Base-by-base conservation (phyloP, 2,329 filamentous ascomycete genomes). In the Penicillium hordei region DNA sequence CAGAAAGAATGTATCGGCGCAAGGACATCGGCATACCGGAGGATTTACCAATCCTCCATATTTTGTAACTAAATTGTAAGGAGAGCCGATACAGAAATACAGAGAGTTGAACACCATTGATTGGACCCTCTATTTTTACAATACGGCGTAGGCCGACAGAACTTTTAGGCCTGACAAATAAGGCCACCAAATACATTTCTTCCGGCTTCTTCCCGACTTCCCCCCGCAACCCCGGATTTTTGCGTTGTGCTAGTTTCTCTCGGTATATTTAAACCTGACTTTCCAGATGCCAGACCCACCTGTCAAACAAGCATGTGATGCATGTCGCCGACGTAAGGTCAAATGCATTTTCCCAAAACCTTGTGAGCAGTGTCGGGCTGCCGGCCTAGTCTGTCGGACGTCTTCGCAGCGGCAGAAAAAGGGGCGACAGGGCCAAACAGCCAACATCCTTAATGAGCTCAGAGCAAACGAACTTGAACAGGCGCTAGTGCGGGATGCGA, bases 301-400 rank as follows among this genome's bases (percentile, higher is more conserved):
- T 3, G 45, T 53, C 10, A 61, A 61, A 9, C 61, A 56, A 33
- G 66, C 66, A 36, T 68, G 66, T 56, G 66, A 68, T 48, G 66
- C 62, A 25, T 68, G 66, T 55, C 63, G 66, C 13, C 65, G 66
- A 8, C 63, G 66, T 15, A 68, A 68, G 31, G 58, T 68, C 40
- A 63, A 63, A 56, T 68, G 66, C 39, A 63, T 57, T 15, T 53
- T 51, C 3, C 49, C 56, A 19, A 54, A 59, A 7, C 65, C 65
- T 21, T 68, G 65, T 44, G 54, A 44, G 25, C 62, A 59, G 43
- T 68, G 63, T 52, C 57, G 52, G 38, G 50, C 55, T 5, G 62
- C 61, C 15, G 51, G 48, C n/a, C 52, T 68, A 8, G 54, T 29
- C 17, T 68, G 66, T 42, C 62, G 58, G 21, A 59, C 60, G 17